Evolutionary conservation across 139 green algal species (phyloP), one percentile per base, ranked within the genome.

Genomic region (Micractinium conductrix): DNA sequence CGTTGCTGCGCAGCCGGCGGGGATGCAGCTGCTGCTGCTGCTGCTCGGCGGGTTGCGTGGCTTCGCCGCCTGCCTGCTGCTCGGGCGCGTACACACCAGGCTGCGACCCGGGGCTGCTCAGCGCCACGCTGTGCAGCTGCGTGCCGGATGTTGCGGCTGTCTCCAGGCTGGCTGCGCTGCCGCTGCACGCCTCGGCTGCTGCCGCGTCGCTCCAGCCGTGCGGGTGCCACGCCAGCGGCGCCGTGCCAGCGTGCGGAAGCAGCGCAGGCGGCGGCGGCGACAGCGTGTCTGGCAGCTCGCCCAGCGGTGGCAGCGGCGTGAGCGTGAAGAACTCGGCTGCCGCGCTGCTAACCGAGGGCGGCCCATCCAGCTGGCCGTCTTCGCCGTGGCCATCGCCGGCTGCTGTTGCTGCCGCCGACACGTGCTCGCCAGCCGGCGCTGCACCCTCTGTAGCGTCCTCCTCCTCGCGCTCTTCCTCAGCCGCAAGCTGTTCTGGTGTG

Each of bases 301-400:
- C 30, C 30, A 67, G 38, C 48, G n/a, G 43, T 7, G 76, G 76
- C 76, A 82, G 76, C 76, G 76, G 76, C 30, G 37, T 40, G 33
- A 82, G 53, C 33, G n/a, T 42, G 38, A 82, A 82, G 38, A 82
- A 73, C 28, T 82, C 76, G 40, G 76, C 76, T 12, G 58, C 76
- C 14, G 40, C 76, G n/a, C 76, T 82, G 38, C 70, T 8, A 62
- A 21, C 8, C 26, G 53, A 24, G 53, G 53, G 19, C 53, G 53
- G 26, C 33, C 33, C 33, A 38, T 72, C 65, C 10, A 38, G 65
- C 12, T n/a, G n/a, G n/a, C n/a, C n/a, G n/a, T 42, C n/a, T n/a
- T 48, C 24, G 6, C 44, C 74, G 16, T 0, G 16, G n/a, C n/a
- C 44, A n/a, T 16, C 43, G 8, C 30, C 72, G 8, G 16, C n/a